A percentile compares a stretch with the other conserved stretches of the same genome.
These are phyloP conservation scores for Leccinum fallax DNA, from an alignment of 1,284 basidiomycete genomes.

Conservation along the genomic window DNA sequence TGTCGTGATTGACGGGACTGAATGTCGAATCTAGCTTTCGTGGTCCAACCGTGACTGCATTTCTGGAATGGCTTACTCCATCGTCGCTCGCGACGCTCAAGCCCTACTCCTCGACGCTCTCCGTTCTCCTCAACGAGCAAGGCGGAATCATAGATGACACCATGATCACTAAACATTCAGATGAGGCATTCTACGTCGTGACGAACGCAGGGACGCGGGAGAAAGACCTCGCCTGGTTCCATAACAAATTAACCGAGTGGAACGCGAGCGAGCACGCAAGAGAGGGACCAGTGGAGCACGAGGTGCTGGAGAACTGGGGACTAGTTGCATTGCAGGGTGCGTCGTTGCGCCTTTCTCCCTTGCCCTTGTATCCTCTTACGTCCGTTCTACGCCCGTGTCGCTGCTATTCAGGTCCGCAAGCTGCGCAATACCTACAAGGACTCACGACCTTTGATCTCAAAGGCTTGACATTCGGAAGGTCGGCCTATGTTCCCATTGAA, in stretches of 20 bases:
- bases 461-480: constrained; percentile 78
- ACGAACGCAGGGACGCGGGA: constrained; percentile 92
- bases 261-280: constrained; percentile 55
- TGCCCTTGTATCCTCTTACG: background rate
- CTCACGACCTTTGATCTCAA: constrained; percentile 76
- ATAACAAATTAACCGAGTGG: constrained; percentile 71
- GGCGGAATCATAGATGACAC: constrained; percentile 98
- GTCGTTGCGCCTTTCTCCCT: constrained; percentile 8
- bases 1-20: background rate
- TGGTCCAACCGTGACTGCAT: constrained; percentile 72
- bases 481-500: constrained; percentile 75
- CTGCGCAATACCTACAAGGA: constrained; percentile 76
- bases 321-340: constrained; percentile 88
- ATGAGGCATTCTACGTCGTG: constrained; percentile 90
- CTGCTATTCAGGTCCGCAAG: constrained; percentile 69
- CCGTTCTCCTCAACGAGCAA: constrained; percentile 84
- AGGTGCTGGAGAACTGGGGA: constrained; percentile 86
- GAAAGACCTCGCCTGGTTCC: constrained; percentile 83
- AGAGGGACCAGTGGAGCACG: constrained; percentile 72
- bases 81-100: constrained; percentile 73
- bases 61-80: constrained; percentile 85
- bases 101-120: constrained; percentile 78
- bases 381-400: background rate
- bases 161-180: constrained; percentile 81
- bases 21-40: constrained; percentile 49